Evolutionary conservation across 257 asterid species (phyloP), one percentile per base, ranked within the genome.

Genomic region (Solanum virginianum): DNA sequence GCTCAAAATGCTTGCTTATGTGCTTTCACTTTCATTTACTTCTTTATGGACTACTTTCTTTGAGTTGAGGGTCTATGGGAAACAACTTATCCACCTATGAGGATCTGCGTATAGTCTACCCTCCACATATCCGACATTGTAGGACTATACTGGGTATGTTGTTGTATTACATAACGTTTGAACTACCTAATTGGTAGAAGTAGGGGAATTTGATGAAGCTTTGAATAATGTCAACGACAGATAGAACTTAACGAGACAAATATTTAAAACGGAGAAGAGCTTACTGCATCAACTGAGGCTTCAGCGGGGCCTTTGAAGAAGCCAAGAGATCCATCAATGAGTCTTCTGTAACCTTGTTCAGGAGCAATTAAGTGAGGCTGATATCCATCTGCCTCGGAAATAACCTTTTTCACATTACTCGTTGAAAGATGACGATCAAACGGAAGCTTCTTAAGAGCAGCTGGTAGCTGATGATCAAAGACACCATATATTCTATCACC

Each of bases 311-410:
- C 99, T 92, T 94, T 94, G 92, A 96, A 96, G 86, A 90, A 96
- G 81, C 98, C 95, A 24, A 96, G 98, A 56, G 97, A 96, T 87
- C 99, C 99, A 85, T 96, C 99, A 83, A 96, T 96, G 72, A 94
- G 88, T 87, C 99, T 94, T 90, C 98, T 92, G 90, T 96, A 96
- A 84, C 99, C 99, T 92, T 96, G 99, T 87, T 96, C 99, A 41
- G 99, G 99, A 86, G 99, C 99, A 87, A 96, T 93, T 91, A 96
- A 87, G 87, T 96, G 98, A 88, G 99, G 99, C 85, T 96, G 99
- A 90, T 96, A 96, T 80, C 99, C 99, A 89, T 96, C 99, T 72
- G 99, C 99, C 89, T 96, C 98, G 24, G 95, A 90, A 85, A 96
- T 94, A 82, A 96, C 97, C 87, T 93, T 96, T 81, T 86, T 93